Conservation (phyloP, 1,284 basidiomycete species). For the Sanghuangporus sanghuang region DNA sequence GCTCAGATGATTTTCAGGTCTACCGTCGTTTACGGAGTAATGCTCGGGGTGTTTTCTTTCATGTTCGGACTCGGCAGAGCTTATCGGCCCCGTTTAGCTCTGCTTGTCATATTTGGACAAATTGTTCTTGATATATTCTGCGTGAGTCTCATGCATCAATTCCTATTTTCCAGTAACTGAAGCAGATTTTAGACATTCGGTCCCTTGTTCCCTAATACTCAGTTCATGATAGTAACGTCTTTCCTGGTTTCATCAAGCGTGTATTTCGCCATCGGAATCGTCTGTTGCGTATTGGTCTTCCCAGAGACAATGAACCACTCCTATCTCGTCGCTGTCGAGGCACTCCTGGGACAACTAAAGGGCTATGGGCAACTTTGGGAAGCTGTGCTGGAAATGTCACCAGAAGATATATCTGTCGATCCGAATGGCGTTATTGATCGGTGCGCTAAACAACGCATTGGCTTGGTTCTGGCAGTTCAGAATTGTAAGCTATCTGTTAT, state of each 20-base stretch:
- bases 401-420: constrained; percentile 29
- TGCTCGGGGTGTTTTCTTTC: constrained; percentile 64
- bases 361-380: constrained; percentile 35
- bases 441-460: constrained; percentile 24
- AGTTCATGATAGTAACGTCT: constrained; percentile 58
- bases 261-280: constrained; percentile 58
- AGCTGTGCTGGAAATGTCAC: constrained; percentile 34
- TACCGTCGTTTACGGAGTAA: constrained; percentile 61
- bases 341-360: constrained; percentile 29
- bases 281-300: constrained; percentile 58
- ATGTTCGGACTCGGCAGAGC: constrained; percentile 56
- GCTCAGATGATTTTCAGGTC: constrained; percentile 31
- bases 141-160: constrained; percentile 32
- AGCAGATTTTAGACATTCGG: constrained; percentile 35
- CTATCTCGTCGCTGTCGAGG: constrained; percentile 30
- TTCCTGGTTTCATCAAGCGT: constrained; percentile 55
- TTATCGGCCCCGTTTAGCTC: constrained; percentile 52
- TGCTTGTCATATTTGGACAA: constrained; percentile 53
- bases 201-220: constrained; percentile 56
- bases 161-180: not conserved
- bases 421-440: constrained; percentile 26
- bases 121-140: constrained; percentile 62
- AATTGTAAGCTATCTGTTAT: constrained; percentile 10
- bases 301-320: constrained; percentile 66
- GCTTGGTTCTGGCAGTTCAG: constrained; percentile 25